Conservation (phyloP, 495 filamentous ascomycete genomes). For the Penicillium angulare region DNA sequence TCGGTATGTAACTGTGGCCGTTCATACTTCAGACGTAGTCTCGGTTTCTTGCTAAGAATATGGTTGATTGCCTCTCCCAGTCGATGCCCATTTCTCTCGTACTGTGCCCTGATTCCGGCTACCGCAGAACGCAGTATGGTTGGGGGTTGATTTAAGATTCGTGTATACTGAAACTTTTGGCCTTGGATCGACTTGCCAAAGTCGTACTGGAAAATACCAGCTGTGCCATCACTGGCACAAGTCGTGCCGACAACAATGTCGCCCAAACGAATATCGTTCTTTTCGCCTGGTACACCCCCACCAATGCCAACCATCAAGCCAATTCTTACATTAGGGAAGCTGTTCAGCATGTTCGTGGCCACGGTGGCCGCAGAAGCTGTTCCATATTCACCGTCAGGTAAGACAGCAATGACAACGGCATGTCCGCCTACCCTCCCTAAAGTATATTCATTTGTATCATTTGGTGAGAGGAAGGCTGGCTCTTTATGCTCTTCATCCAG, state of each 20-base stretch:
- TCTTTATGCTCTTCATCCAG: slow-evolving; percentile 4
- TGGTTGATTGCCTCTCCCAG: not conserved
- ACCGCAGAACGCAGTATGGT: not conserved
- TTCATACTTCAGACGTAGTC: not conserved
- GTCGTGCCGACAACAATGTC: slow-evolving; percentile 25
- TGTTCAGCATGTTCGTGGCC: slow-evolving; percentile 25
- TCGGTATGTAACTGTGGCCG: not conserved
- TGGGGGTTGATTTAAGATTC: not conserved
- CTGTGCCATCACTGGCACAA: not conserved
- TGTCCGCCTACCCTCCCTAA: slow-evolving; percentile 33
- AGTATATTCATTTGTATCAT: slow-evolving; percentile 33
- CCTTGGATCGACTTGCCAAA: not conserved
- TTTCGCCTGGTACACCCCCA: slow-evolving; percentile 31
- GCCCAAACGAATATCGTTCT: slow-evolving; percentile 24
- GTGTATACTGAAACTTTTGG: not conserved
- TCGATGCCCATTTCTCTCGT: not conserved
- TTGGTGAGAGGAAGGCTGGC: not conserved
- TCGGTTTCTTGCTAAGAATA: not conserved
- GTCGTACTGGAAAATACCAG: slow-evolving; percentile 26
- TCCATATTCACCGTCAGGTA: slow-evolving; percentile 19
- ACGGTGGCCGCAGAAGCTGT: not conserved
- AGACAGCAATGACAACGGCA: slow-evolving; percentile 27
- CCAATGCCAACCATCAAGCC: slow-evolving; percentile 52
- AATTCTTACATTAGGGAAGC: slow-evolving; percentile 37
- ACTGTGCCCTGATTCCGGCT: not conserved